Conservation (phyloP, 2,329 filamentous ascomycete genomes). For the Ophiostoma ips region DNA sequence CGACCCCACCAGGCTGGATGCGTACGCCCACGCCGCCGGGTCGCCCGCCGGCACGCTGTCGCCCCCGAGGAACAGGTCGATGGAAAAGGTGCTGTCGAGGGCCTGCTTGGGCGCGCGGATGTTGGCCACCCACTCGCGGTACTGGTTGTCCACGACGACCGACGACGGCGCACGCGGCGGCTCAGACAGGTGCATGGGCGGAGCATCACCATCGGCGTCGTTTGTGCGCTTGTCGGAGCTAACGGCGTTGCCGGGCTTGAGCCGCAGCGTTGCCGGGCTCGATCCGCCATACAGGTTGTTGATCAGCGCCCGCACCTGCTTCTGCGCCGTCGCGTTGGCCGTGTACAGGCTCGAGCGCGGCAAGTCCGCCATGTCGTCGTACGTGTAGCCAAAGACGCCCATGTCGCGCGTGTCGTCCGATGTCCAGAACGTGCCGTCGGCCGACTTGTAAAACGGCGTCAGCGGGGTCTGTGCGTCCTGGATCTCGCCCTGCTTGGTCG, state of each 20-base stretch:
- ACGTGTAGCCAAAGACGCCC: conserved; percentile 57
- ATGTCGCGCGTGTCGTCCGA: conserved; percentile 47
- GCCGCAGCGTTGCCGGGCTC: background rate
- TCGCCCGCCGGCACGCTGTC: conserved; percentile 23
- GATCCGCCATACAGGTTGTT: conserved; percentile 43
- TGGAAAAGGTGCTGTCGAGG: conserved; percentile 44
- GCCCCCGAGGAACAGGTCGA: conserved; percentile 56
- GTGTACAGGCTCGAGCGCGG: conserved; percentile 12
- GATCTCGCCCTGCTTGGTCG: conserved; percentile 37
- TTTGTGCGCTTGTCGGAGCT: background rate
- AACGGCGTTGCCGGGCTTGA: background rate
- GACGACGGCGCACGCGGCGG: conserved; percentile 1
- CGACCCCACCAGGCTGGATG: conserved; percentile 45
- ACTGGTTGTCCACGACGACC: conserved; percentile 27
- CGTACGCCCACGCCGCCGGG: conserved; percentile 33
- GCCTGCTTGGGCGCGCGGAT: conserved; percentile 47
- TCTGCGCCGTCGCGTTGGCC: conserved; percentile 22
- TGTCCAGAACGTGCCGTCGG: conserved; percentile 51
- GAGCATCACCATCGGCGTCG: too few relatives aligned
- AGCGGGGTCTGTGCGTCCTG: conserved; percentile 44
- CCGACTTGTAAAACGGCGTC: conserved; percentile 50
- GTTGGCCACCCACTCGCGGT: conserved; percentile 56
- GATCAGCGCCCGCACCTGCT: conserved; percentile 35
- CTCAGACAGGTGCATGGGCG: background rate
- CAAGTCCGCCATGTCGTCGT: conserved; percentile 40